Conservation (phyloP, 306 rosid genomes). For the Cucurbita moschata region DNA sequence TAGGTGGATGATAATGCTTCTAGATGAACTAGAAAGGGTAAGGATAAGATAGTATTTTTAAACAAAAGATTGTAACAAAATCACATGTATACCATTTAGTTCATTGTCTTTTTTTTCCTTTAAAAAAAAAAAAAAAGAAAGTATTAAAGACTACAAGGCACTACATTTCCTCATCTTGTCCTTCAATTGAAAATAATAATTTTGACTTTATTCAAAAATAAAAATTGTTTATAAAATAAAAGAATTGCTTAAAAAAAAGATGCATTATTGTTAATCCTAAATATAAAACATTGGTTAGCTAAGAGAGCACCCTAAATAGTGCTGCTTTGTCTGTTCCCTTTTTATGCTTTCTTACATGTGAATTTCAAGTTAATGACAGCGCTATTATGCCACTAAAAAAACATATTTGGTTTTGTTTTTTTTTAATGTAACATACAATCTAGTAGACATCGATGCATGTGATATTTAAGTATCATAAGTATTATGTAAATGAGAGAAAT, state of each 20-base stretch:
- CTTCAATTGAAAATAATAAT: background rate
- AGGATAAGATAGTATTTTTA: background rate
- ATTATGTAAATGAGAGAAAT: no score
- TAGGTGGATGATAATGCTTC: background rate
- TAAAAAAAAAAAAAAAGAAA: no score
- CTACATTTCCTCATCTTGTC: conserved; percentile 5
- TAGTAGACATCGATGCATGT: no score
- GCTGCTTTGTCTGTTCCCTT: background rate
- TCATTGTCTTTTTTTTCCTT: no score
- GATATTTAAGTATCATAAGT: no score
- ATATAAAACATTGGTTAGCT: background rate
- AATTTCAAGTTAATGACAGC: conserved; percentile 3
- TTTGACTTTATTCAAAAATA: background rate
- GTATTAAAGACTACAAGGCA: background rate
- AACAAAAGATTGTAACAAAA: background rate
- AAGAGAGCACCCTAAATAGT: background rate
- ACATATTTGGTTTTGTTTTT: no score
- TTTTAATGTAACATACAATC: no score
- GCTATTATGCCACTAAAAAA: background rate
- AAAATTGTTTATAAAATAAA: background rate
- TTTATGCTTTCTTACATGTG: conserved; percentile 2
- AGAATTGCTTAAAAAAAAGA: background rate
- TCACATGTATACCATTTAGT: background rate
- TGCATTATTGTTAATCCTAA: background rate
- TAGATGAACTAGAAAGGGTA: background rate